Conservation (phyloP, 257 asterid species). For the Galeopsis tetrahit region DNA sequence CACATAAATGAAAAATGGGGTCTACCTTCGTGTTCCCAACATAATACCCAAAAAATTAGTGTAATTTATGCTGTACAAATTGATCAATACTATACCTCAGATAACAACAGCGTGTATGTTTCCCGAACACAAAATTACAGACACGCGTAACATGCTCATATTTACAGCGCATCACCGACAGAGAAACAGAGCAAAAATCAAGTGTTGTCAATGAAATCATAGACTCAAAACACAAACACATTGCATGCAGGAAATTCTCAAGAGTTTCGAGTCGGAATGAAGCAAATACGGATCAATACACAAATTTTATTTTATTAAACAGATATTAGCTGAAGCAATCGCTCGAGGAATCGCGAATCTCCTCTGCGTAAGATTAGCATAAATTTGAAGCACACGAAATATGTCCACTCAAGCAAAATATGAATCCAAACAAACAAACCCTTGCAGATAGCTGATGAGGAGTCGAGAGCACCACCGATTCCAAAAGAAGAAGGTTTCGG, state of each 20-base stretch:
- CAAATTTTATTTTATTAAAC: neutral
- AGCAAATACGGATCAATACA: slow-evolving; percentile 6
- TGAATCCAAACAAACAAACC: slow-evolving; percentile 19
- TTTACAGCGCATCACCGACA: neutral
- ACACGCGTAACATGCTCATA: slow-evolving; percentile 1
- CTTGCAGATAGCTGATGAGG: slow-evolving; percentile 29
- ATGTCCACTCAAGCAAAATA: neutral
- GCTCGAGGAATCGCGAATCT: too few species aligned
- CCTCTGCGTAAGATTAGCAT: too few species aligned
- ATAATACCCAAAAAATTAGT: slow-evolving; percentile 20
- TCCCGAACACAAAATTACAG: neutral
- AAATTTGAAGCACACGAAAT: slow-evolving; percentile 16
- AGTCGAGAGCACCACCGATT: slow-evolving; percentile 2
- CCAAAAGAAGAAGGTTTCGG: neutral
- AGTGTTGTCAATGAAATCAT: neutral
- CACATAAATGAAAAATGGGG: slow-evolving; percentile 53
- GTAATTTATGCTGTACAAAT: slow-evolving; percentile 28
- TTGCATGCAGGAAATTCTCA: slow-evolving; percentile 43
- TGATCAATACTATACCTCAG: slow-evolving; percentile 32
- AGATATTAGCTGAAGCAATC: too few species aligned
- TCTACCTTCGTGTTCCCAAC: slow-evolving; percentile 41
- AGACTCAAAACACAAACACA: slow-evolving; percentile 43
- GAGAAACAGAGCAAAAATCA: slow-evolving; percentile 1
- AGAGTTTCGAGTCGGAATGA: neutral
- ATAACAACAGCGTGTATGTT: neutral